Base-by-base conservation (phyloP, 108 stramenopile genomes). In the Cyclotella kingstonii region DNA sequence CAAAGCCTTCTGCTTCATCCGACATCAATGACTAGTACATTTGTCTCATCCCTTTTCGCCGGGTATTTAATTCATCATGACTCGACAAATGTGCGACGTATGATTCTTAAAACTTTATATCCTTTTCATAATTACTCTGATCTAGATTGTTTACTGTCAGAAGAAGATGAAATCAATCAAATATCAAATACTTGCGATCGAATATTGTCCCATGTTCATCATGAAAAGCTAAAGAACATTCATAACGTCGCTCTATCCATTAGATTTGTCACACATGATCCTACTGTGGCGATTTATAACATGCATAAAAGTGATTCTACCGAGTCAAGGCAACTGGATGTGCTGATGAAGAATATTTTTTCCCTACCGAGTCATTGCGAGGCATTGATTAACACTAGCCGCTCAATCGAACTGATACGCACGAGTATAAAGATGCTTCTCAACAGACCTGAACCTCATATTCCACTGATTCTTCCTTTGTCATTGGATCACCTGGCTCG, bases 401-500 rank as follows among this genome's bases (percentile, higher is more conserved):
- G 18, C 15, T 26, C 27, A 5, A 47, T 53, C 27, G 61, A 62
- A 43, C 40, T 62, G 35, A 31, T 71, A 25, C 45, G 31, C 28
- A 48, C 54, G 48, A 42, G 61, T 48, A 55, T 56, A 27, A 51
- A 63, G 17, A 55, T 62, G 53, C 27, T 63, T 22, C 19, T 54
- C 4, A 52, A 43, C 44, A 54, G 60, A 28, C 15, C 19, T 42
- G 30, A 2, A 35, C 65, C 65, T 22, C 63, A 60, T 43, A 38
- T 80, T 15, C 79, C 79, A 21, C 27, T 73, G n/a, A 66, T 80
- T 22, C 43, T 62, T 23, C 75, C 75, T n/a, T 56, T 71, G 0
- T 56, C 61, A 21, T 36, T 71, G 21, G 70, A 71, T 35, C 43
- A 48, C 5, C 44, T 54, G 0, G 54, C 70, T 7, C 34, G 15